Conservation (phyloP, 1,284 basidiomycete species). For the Sparassis latifolia region DNA sequence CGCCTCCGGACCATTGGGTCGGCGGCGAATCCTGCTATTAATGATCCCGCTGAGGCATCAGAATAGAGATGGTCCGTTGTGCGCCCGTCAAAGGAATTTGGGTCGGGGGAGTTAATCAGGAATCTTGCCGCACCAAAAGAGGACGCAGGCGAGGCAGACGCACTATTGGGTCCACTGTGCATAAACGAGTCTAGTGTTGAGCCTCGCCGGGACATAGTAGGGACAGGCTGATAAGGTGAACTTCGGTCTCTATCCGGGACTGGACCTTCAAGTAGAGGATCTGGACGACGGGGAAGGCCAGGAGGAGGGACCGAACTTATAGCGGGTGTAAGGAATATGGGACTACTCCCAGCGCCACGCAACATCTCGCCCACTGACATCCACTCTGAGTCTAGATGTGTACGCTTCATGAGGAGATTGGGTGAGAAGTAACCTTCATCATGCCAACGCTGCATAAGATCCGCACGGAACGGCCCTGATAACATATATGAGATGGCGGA, state of each 20-base stretch:
- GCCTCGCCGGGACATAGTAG: slow-evolving; percentile 48
- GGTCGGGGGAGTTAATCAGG: slow-evolving; percentile 62
- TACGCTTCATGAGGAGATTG: slow-evolving; percentile 81
- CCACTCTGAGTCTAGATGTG: slow-evolving; percentile 59
- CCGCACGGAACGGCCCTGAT: slow-evolving; percentile 84
- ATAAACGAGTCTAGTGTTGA: slow-evolving; percentile 56
- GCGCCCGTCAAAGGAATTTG: slow-evolving; percentile 46
- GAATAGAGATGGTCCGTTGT: slow-evolving; percentile 32
- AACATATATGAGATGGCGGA: slow-evolving; percentile 1
- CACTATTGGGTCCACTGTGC: slow-evolving; percentile 38
- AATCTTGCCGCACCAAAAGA: slow-evolving; percentile 59
- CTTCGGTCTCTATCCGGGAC: slow-evolving; percentile 31
- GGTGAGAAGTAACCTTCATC: slow-evolving; percentile 88
- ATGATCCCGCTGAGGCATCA: slow-evolving; percentile 26
- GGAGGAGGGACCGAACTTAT: slow-evolving; percentile 39
- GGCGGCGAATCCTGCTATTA: slow-evolving; percentile 14
- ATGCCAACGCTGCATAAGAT: slow-evolving; percentile 95
- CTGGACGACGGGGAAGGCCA: slow-evolving; percentile 43
- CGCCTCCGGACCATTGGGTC: slow-evolving; percentile 14
- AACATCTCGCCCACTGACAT: slow-evolving; percentile 53
- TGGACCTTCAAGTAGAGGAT: slow-evolving; percentile 35
- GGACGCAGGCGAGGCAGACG: slow-evolving; percentile 64
- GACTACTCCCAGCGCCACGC: slow-evolving; percentile 43
- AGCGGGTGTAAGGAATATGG: slow-evolving; percentile 58
- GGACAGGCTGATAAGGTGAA: slow-evolving; percentile 59